These are phyloP conservation scores for Fusarium subtropicale DNA, from an alignment of 2,329 filamentous ascomycete species.

Conservation along the genomic window DNA sequence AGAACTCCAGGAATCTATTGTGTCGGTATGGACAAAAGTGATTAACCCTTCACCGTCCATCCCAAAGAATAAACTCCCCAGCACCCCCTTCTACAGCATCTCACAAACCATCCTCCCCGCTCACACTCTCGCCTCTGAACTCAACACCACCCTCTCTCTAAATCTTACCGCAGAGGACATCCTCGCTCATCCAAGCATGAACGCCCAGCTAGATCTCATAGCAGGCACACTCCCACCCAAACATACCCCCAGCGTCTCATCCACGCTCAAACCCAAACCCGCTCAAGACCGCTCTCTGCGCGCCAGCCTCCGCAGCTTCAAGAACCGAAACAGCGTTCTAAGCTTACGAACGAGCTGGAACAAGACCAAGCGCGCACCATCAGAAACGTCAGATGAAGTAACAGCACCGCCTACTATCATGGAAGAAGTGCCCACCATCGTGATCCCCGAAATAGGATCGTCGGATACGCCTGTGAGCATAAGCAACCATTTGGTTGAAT, in stretches of 20 bases:
- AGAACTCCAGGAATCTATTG: conserved; percentile 57
- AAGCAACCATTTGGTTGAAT: conserved; percentile 4
- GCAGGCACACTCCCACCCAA: conserved; percentile 40
- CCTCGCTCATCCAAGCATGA: conserved; percentile 63
- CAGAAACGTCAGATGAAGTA: neutral
- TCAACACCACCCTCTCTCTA: conserved; percentile 58
- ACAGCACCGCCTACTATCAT: neutral
- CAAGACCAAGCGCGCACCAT: conserved; percentile 31
- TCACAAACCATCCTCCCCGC: conserved; percentile 64
- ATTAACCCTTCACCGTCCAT: conserved; percentile 56
- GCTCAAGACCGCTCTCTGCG: conserved; percentile 25
- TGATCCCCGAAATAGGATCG: conserved; percentile 5
- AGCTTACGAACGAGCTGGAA: conserved; percentile 47
- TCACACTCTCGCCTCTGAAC: conserved; percentile 57
- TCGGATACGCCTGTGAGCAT: conserved; percentile 11
- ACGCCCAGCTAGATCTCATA: conserved; percentile 60
- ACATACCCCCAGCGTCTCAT: conserved; percentile 21
- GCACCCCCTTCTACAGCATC: conserved; percentile 63
- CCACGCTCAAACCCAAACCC: conserved; percentile 18
- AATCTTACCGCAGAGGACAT: conserved; percentile 61
- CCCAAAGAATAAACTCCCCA: conserved; percentile 56
- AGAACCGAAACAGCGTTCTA: conserved; percentile 40
- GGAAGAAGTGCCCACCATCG: neutral
- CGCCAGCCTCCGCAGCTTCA: conserved; percentile 40
- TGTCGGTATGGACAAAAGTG: conserved; percentile 58